phyloP scores from a whole-genome alignment of 352 stramenopile species.

The Phytopythium kandeliae region DNA sequence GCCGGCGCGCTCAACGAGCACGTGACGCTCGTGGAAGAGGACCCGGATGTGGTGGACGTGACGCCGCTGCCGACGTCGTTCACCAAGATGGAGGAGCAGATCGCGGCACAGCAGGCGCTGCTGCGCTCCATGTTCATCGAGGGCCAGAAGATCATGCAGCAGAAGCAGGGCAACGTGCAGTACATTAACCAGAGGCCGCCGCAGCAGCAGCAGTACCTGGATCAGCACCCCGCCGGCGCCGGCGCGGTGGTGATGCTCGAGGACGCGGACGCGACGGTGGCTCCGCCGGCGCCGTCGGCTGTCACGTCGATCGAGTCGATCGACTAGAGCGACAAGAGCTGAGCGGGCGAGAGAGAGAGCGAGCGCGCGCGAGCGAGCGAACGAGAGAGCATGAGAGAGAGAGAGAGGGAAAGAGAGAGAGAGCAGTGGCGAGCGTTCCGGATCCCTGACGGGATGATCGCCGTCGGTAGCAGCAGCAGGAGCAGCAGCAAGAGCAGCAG shows the following conservation, averaged over 20 bases:
- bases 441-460: too few species aligned
- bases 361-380: too few species aligned
- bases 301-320: slow-evolving; percentile 16
- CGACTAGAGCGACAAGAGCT: slow-evolving; percentile 22
- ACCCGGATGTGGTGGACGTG: slow-evolving; percentile 31
- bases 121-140: slow-evolving; percentile 70
- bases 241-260: slow-evolving; percentile 13
- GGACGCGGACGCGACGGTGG: slow-evolving; percentile 14
- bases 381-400: too few species aligned
- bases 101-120: slow-evolving; percentile 65
- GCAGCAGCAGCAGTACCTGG: slow-evolving; percentile 31
- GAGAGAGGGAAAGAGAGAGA: too few species aligned
- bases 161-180: slow-evolving; percentile 21
- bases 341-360: too few species aligned
- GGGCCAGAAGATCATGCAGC: slow-evolving; percentile 71
- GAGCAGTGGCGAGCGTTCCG: too few species aligned
- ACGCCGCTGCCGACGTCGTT: slow-evolving; percentile 60
- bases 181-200: slow-evolving; percentile 21
- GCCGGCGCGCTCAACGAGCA: slow-evolving; percentile 9
- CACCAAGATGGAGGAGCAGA: slow-evolving; percentile 74
- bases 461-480: too few species aligned
- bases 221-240: slow-evolving; percentile 15
- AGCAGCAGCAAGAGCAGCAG: too few species aligned
- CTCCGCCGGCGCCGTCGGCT: slow-evolving; percentile 19
- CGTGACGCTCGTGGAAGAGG: slow-evolving; percentile 30